Evolutionary conservation across 2,329 filamentous ascomycete species (phyloP), one percentile per base, ranked within the genome.

Genomic region (Cytospora leucostoma): DNA sequence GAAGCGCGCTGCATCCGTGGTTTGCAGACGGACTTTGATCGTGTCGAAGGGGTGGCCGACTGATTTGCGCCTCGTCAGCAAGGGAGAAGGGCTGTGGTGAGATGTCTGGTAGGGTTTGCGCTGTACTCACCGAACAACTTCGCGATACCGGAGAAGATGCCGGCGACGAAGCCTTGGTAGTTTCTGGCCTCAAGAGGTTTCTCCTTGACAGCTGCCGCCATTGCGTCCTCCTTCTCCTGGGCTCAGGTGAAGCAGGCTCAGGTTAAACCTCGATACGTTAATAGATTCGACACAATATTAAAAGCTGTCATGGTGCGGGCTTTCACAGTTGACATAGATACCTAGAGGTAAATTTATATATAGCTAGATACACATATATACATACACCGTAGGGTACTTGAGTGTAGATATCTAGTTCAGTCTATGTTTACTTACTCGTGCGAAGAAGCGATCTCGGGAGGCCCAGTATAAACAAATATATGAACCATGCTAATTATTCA

Each of bases 141-240:
- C 64, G 93, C 88, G 71, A 98, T 89, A 32, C 95, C 95, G 44
- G 92, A 96, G 74, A 97, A 97, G 7, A 97, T 87, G n/a, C 95
- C 95, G 0, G 92, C 95, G 34, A 97, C 92, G 74, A 98, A 99
- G n/a, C 94, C 95, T 72, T 92, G 93, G 81, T 97, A 98, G 74
- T 91, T 89, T 69, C 80, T 84, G 70, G 67, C 69, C 67, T 69
- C 66, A 55, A 67, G 64, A 27, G 67, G 70, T 59, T 70, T 67
- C 62, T 70, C 71, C 73, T 66, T 59, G 17, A 57, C 27, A 32
- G 32, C 55, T 32, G 33, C 62, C 33, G 64, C 63, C 65, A 66
- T 66, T 40, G n/a, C 50, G 15, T 33, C n/a, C 56, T 56, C 44
- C 59, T 60, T 47, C 61, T 50, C 40, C 44, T 35, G 15, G n/a